Evolutionary conservation across 2,329 filamentous ascomycete genomes (phyloP).

Genomic region (Apiospora saccharicola): DNA sequence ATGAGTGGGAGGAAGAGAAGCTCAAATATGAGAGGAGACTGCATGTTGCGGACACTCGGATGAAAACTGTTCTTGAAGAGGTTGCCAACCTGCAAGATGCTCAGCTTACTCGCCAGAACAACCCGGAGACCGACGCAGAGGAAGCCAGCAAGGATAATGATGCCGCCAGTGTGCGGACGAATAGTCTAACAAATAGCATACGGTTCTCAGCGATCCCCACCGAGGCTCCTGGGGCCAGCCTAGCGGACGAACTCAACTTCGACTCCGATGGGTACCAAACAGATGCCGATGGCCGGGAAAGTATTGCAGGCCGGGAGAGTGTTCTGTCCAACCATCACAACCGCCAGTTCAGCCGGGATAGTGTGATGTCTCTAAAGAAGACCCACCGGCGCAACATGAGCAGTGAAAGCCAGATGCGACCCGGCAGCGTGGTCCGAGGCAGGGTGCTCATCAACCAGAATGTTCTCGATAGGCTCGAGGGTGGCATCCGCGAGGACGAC

Average conservation of each 20-base stretch:
- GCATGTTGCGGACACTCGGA: conserved; percentile 86
- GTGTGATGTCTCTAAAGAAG: conserved; percentile 49
- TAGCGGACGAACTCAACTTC: conserved; percentile 91
- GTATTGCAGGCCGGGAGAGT: conserved; percentile 62
- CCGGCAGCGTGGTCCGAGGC: conserved; percentile 62
- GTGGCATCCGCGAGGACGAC: conserved; percentile 55
- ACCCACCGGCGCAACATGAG: conserved; percentile 65
- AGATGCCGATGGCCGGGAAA: conserved; percentile 74
- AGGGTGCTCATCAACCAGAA: conserved; percentile 61
- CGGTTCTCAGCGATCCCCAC: conserved; percentile 74
- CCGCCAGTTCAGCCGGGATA: conserved; percentile 66
- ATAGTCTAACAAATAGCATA: conserved; percentile 75
- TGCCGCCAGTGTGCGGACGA: conserved; percentile 74
- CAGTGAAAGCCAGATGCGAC: conserved; percentile 63
- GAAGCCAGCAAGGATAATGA: conserved; percentile 72
- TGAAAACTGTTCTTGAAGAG: conserved; percentile 87
- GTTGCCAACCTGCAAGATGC: conserved; percentile 74
- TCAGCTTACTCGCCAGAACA: conserved; percentile 50
- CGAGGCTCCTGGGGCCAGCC: conserved; percentile 72
- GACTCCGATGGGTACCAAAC: conserved; percentile 79
- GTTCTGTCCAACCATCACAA: conserved; percentile 59
- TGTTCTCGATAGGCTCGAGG: conserved; percentile 64
- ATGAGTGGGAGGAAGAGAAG: conserved; percentile 83
- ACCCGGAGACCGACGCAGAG: conserved; percentile 65
- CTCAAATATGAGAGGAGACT: conserved; percentile 83